Percentiles rank a stretch among this genome's conserved stretches.
Conservation (phyloP, 1,284 basidiomycete genomes). For the Pisolithus thermaeus region DNA sequence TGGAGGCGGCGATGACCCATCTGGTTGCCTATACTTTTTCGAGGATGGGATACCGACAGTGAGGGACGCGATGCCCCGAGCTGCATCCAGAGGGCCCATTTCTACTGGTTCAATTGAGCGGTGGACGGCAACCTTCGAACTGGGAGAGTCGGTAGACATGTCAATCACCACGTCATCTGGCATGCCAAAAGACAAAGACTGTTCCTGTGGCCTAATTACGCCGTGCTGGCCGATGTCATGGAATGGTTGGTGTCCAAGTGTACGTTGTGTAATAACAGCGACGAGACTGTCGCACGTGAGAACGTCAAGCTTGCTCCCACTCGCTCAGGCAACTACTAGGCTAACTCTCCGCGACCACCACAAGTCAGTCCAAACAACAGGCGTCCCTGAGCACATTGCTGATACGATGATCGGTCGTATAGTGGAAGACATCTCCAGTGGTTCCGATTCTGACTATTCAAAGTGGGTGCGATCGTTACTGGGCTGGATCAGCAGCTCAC, state of each 20-base stretch:
- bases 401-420: conserved; percentile 31
- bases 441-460: conserved; percentile 85
- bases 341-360: conserved; percentile 2
- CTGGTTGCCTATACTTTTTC: conserved; percentile 19
- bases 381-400: conserved; percentile 12
- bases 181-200: conserved; percentile 10
- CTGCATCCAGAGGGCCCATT: conserved; percentile 1
- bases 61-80: conserved; percentile 34
- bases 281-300: conserved; percentile 5
- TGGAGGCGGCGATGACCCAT: conserved; percentile 30
- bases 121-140: conserved; percentile 1
- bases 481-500: conserved; percentile 11
- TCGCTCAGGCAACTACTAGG: not conserved
- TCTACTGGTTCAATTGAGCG: conserved; percentile 16
- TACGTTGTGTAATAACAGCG: not conserved
- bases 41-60: conserved; percentile 46
- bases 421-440: conserved; percentile 85
- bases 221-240: not conserved
- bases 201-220: not conserved
- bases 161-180: conserved; percentile 23
- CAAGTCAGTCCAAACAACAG: conserved; percentile 22
- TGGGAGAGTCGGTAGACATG: conserved; percentile 29
- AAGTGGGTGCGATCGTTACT: conserved; percentile 48
- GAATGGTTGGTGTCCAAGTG: not conserved
- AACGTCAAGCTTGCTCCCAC: conserved; percentile 10